Percentiles rank a stretch among this genome's conserved stretches.
phyloP scores from a whole-genome alignment of 2,329 filamentous ascomycete species.

The Alternaria sp. region DNA sequence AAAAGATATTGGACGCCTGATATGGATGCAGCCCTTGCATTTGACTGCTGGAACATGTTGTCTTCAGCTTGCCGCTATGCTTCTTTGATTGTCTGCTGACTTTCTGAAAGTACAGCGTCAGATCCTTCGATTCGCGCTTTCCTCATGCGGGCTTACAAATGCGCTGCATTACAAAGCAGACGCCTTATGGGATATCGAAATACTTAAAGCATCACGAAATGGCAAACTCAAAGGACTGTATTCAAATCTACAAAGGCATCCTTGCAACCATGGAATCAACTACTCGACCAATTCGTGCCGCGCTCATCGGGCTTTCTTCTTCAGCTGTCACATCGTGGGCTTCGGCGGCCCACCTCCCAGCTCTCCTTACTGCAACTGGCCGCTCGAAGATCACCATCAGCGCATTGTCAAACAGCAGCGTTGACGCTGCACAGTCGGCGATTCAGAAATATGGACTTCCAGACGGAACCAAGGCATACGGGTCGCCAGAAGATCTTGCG shows the following conservation, averaged over 20 bases:
- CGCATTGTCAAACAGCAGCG: constrained; percentile 58
- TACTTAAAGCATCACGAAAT: not conserved
- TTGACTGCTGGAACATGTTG: not conserved
- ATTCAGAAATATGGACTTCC: constrained; percentile 53
- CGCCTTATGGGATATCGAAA: not conserved
- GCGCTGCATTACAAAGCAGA: constrained; percentile 1
- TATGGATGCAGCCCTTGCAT: not conserved
- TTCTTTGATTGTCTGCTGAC: not conserved
- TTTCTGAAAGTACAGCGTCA: not conserved
- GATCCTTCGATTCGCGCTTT: not conserved
- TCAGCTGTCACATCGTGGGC: constrained; percentile 65
- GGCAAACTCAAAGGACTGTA: not conserved
- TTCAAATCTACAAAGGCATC: no score
- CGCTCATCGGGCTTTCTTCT: constrained; percentile 66
- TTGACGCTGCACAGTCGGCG: constrained; percentile 52
- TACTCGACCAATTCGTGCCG: constrained; percentile 60
- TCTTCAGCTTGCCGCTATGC: not conserved
- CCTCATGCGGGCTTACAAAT: constrained; percentile 9
- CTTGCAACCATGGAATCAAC: constrained; percentile 1
- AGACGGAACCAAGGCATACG: constrained; percentile 55
- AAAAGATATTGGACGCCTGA: not conserved
- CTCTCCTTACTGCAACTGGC: constrained; percentile 57
- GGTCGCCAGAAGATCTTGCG: constrained; percentile 53
- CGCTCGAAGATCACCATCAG: constrained; percentile 54
- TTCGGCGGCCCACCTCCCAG: constrained; percentile 65